These are phyloP conservation scores for Podospora didyma DNA, from an alignment of 495 filamentous ascomycete genomes.

Conservation along the genomic window DNA sequence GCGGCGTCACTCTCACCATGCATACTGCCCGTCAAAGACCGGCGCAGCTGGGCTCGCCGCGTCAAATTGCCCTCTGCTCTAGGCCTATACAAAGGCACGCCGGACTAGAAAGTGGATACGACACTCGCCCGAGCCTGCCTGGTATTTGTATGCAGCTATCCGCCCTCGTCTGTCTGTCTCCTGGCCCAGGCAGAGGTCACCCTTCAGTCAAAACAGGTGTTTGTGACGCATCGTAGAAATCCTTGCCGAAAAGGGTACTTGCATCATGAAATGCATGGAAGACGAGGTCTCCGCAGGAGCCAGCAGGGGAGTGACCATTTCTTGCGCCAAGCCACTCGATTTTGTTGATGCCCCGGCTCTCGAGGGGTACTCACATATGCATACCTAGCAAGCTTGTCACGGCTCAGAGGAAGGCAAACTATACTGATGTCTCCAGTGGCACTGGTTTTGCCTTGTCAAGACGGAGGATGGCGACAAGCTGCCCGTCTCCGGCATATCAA, in stretches of 20 bases:
- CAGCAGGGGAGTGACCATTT: slow-evolving; percentile 8
- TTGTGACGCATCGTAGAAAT: slow-evolving; percentile 24
- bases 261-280: slow-evolving; percentile 32
- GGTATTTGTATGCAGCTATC: slow-evolving; percentile 28
- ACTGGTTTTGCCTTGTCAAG: slow-evolving; percentile 1
- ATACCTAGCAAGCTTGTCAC: neutral
- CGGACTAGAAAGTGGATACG: slow-evolving; percentile 15
- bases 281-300: slow-evolving; percentile 21
- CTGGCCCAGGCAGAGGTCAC: slow-evolving; percentile 15
- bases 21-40: neutral
- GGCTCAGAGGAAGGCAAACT: neutral
- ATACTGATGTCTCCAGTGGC: neutral
- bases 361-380: slow-evolving; percentile 7
- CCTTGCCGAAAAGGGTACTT: slow-evolving; percentile 28
- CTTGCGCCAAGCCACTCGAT: neutral
- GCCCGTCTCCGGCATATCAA: neutral
- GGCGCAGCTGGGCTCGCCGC: slow-evolving; percentile 5
- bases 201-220: slow-evolving; percentile 25
- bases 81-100: slow-evolving; percentile 7
- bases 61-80: neutral
- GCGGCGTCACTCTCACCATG: neutral
- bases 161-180: slow-evolving; percentile 23
- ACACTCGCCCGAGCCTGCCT: slow-evolving; percentile 21
- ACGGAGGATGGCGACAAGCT: neutral
- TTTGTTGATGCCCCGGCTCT: neutral